These are phyloP conservation scores for Dryas integrifolia DNA, from an alignment of 331 rosid species.

Conservation along the genomic window DNA sequence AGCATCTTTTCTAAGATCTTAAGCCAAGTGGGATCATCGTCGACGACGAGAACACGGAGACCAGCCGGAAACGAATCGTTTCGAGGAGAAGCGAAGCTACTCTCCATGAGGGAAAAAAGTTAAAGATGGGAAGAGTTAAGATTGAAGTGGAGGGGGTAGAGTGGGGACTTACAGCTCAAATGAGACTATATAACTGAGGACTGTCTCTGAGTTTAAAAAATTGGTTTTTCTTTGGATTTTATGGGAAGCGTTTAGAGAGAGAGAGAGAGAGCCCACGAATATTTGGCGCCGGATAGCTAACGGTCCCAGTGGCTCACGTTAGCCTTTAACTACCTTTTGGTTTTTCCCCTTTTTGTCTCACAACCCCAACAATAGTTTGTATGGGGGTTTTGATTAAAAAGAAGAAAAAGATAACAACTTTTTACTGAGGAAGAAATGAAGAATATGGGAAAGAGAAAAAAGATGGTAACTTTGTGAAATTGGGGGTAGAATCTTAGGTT, in stretches of 20 bases:
- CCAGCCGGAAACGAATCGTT: slow-evolving; percentile 80
- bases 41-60: slow-evolving; percentile 87
- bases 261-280: slow-evolving; percentile 38
- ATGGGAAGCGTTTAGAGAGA: slow-evolving; percentile 11
- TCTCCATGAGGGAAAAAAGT: slow-evolving; percentile 51
- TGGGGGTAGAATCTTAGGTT: slow-evolving; percentile 27
- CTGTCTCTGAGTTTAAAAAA: slow-evolving; percentile 18
- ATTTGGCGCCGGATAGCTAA: slow-evolving; percentile 65
- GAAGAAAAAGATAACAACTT: neutral
- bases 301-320: slow-evolving; percentile 52
- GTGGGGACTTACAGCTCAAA: slow-evolving; percentile 25
- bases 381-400: neutral
- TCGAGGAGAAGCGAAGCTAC: slow-evolving; percentile 72
- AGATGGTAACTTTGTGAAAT: slow-evolving; percentile 1
- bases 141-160: slow-evolving; percentile 25
- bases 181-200: slow-evolving; percentile 31
- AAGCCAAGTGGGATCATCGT: slow-evolving; percentile 96
- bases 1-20: slow-evolving; percentile 98
- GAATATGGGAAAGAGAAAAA: neutral
- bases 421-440: neutral
- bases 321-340: slow-evolving; percentile 33
- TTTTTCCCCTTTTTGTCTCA: slow-evolving; percentile 14
- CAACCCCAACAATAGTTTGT: neutral
- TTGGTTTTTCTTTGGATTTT: slow-evolving; percentile 32
- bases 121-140: slow-evolving; percentile 9